Evolutionary conservation across 345 rosid genomes (phyloP).

Genomic region (Citrus trifoliata): DNA sequence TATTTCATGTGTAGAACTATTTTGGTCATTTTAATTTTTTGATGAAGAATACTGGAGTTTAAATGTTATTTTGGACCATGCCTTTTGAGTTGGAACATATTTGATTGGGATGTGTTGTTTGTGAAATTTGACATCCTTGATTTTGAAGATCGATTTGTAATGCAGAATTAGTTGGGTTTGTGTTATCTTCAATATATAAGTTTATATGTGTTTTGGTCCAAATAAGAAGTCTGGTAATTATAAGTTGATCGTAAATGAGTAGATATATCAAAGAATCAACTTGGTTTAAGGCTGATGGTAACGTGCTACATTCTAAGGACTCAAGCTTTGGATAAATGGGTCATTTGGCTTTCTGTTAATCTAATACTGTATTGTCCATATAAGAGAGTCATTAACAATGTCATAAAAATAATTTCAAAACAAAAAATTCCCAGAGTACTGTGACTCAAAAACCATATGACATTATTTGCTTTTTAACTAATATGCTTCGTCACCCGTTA

Average conservation of each 20-base stretch:
- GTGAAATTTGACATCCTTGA: not conserved
- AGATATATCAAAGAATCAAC: not conserved
- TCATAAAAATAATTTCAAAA: no score
- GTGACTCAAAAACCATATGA: not conserved
- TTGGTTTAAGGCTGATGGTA: not conserved
- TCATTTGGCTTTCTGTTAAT: not conserved
- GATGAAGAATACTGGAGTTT: no score
- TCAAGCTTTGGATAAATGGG: not conserved
- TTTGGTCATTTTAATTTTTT: no score
- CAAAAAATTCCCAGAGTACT: not conserved
- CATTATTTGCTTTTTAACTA: not conserved
- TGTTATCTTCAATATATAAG: not conserved
- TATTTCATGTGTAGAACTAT: no score
- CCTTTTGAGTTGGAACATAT: not conserved
- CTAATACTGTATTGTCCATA: not conserved
- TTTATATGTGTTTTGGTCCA: not conserved
- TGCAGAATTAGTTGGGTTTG: not conserved
- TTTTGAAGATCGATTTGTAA: not conserved
- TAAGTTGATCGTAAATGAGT: not conserved
- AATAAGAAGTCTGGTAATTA: not conserved
- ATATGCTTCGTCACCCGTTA: not conserved
- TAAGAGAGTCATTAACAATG: not conserved
- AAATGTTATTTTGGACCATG: no score
- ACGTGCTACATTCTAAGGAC: not conserved
- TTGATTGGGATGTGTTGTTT: not conserved